Evolutionary conservation across 306 rosid genomes (phyloP), one percentile per base, ranked within the genome.

Genomic region (Hippophae tibetana): DNA sequence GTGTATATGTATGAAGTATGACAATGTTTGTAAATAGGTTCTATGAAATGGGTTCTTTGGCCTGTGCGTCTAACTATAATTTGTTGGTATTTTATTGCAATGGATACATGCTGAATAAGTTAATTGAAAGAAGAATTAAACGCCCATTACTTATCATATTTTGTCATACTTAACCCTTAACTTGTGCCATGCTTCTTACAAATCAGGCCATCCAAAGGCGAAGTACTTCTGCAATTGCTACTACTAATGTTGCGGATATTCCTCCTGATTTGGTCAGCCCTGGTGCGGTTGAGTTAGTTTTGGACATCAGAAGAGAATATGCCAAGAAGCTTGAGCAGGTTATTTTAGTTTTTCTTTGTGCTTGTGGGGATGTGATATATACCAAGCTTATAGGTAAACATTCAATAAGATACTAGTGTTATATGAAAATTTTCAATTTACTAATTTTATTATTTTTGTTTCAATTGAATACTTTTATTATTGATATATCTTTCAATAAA

Each of bases 321-420:
- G 74, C 81, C 71, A 74, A 78, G 77, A 92, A 83, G 78, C 93
- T 87, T 56, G 95, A 85, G 67, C 86, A 85, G 96, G 98, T 92
- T 70, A 69, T 25, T 49, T 58, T 71, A 46, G 51, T 31, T 31
- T 47, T 31, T 31, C 38, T 2, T 60, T 13, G 14, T 31, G 43
- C 46, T 50, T 44, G 4, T 43, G 70, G 53, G 54, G 1, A 61
- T 70, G 52, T 64, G 81, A 58, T 31, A 31, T 18, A 18, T 18
- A 18, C 23, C 23, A 18, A 18, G 23, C 23, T 18, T 18, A 18
- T 18, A 18, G 23, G 23, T 18, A 18, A 18, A 18, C 23, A 18
- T 18, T 18, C 23, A 18, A 18, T 18, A 18, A 18, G 23, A 18
- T 18, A 18, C 23, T 18, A 18, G 23, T 18, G 23, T 18, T 18